Conservation (phyloP, 306 rosid genomes). For the Morella rubra region DNA sequence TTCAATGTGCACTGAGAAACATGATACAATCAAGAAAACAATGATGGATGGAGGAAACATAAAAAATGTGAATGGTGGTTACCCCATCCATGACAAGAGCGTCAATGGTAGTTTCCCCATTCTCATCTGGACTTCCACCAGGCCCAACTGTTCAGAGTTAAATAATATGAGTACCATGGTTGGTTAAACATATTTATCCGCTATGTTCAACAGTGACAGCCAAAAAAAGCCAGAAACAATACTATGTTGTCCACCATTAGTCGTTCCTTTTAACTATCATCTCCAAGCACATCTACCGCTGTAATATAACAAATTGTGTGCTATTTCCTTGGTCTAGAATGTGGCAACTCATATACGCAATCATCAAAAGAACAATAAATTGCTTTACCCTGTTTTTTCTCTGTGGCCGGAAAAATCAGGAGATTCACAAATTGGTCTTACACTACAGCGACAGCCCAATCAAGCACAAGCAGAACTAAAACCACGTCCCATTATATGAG, state of each 20-base stretch:
- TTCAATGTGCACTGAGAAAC: constrained; percentile 10
- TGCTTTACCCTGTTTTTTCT: background rate
- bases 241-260: too few relatives aligned
- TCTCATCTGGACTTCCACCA: constrained; percentile 97
- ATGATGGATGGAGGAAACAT: background rate
- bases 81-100: constrained; percentile 97
- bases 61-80: constrained; percentile 25
- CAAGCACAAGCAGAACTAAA: constrained; percentile 13
- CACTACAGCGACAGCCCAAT: background rate
- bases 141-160: constrained; percentile 70
- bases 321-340: background rate
- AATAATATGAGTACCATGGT: constrained; percentile 15
- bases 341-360: background rate
- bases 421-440: background rate
- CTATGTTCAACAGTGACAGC: background rate
- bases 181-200: background rate
- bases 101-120: constrained; percentile 93
- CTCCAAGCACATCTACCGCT: too few relatives aligned
- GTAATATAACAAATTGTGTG: background rate
- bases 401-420: background rate
- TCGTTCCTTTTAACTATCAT: too few relatives aligned
- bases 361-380: background rate
- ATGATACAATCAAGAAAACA: constrained; percentile 15
- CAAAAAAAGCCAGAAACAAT: background rate
- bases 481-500: background rate